Percentiles rank a stretch among this genome's conserved stretches.
These are phyloP conservation scores for Candida patagonica DNA, from an alignment of 805 yeast species.

Conservation along the genomic window DNA sequence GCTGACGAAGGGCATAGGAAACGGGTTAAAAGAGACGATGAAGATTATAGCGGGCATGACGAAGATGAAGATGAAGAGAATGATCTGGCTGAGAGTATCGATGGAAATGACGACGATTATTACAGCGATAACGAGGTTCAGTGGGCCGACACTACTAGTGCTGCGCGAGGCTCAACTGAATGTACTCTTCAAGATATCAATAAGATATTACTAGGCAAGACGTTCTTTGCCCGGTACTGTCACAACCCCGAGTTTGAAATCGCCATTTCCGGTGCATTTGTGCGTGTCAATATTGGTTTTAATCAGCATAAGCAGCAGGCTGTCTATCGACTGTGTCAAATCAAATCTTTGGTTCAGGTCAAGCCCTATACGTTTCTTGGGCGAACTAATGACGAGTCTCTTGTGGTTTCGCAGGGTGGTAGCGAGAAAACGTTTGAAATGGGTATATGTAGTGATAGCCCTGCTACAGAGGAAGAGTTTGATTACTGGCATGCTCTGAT, in stretches of 20 bases:
- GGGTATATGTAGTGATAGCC: constrained; percentile 70
- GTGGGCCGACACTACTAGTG: constrained; percentile 36
- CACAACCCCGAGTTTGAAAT: constrained; percentile 75
- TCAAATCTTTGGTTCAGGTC: constrained; percentile 47
- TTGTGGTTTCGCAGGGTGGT: constrained; percentile 75
- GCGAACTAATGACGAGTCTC: constrained; percentile 44
- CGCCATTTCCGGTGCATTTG: constrained; percentile 63
- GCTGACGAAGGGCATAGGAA: constrained; percentile 15
- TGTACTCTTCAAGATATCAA: constrained; percentile 61
- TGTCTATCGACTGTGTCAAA: constrained; percentile 74
- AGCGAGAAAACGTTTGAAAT: constrained; percentile 68
- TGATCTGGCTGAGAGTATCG: constrained; percentile 30
- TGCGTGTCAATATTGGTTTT: constrained; percentile 72
- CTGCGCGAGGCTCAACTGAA: constrained; percentile 25
- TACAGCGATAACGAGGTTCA: constrained; percentile 38
- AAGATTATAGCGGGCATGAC: constrained; percentile 24
- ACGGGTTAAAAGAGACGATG: constrained; percentile 31
- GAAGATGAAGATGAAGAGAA: constrained; percentile 29
- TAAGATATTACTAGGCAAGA: constrained; percentile 65
- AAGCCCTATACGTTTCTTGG: constrained; percentile 41
- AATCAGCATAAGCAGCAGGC: constrained; percentile 53
- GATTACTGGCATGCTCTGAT: constrained; percentile 56
- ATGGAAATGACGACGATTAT: constrained; percentile 29
- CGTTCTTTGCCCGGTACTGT: constrained; percentile 62
- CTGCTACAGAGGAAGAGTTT: constrained; percentile 63